These are phyloP conservation scores for Naganishia liquefaciens DNA, from an alignment of 1,284 basidiomycete genomes.

Conservation along the genomic window DNA sequence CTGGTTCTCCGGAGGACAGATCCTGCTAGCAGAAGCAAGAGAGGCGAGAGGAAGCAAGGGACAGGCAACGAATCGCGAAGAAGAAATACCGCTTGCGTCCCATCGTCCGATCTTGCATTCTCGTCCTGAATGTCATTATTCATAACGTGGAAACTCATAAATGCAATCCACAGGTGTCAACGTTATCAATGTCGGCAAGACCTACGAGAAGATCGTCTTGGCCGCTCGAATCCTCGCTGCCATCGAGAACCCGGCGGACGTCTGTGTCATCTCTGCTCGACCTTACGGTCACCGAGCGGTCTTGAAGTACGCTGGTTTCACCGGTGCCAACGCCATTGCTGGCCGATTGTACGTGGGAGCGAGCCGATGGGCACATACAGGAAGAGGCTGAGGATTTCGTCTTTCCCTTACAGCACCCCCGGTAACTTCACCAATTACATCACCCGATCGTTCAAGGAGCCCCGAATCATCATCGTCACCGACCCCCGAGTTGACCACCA, in stretches of 20 bases:
- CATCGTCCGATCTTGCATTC: too few species aligned
- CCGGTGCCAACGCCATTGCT: slow-evolving; percentile 96
- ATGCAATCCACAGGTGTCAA: slow-evolving; percentile 70
- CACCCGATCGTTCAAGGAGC: slow-evolving; percentile 99
- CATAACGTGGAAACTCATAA: not conserved
- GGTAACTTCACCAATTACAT: slow-evolving; percentile 99
- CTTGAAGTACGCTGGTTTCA: slow-evolving; percentile 97
- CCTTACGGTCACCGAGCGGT: slow-evolving; percentile 99
- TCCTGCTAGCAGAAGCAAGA: not conserved
- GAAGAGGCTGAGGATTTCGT: not conserved
- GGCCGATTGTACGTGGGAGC: slow-evolving; percentile 70
- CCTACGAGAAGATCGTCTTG: slow-evolving; percentile 88
- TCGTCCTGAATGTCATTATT: too few species aligned
- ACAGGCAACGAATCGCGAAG: not conserved
- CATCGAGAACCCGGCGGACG: slow-evolving; percentile 96
- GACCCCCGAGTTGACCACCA: slow-evolving; percentile 99
- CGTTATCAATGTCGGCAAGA: slow-evolving; percentile 97
- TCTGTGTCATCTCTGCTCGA: slow-evolving; percentile 96
- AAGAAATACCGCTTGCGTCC: too few species aligned
- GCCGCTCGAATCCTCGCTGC: slow-evolving; percentile 91
- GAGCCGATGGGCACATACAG: not conserved
- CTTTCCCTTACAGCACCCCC: slow-evolving; percentile 63
- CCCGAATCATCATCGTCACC: slow-evolving; percentile 95
- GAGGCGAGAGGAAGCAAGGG: not conserved
- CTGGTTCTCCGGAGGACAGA: too few species aligned